Conservation (phyloP, 2,329 filamentous ascomycete genomes). For the Aspergillus ochraceoroseus region DNA sequence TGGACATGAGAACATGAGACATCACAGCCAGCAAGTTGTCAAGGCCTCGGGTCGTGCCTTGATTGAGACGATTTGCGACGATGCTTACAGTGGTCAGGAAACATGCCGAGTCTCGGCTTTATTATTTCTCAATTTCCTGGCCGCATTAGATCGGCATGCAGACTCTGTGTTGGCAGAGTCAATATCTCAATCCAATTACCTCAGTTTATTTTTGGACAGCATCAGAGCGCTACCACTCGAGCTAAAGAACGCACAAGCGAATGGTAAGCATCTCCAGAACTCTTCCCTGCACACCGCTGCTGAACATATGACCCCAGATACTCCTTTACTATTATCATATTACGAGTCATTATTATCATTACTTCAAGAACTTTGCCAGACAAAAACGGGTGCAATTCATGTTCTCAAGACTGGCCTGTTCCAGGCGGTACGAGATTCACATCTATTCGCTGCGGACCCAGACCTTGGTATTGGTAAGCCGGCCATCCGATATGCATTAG, state of each 20-base stretch:
- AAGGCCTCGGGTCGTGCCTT: constrained; percentile 76
- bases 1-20: constrained; percentile 45
- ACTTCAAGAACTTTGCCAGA: constrained; percentile 77
- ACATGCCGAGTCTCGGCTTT: constrained; percentile 80
- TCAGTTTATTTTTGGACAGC: constrained; percentile 83
- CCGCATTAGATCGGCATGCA: constrained; percentile 67
- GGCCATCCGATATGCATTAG: constrained; percentile 5
- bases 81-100: constrained; percentile 79
- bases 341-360: constrained; percentile 75
- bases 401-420: constrained; percentile 89
- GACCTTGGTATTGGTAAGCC: constrained; percentile 75
- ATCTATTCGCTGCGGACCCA: constrained; percentile 84
- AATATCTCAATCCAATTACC: constrained; percentile 81
- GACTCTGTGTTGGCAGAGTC: constrained; percentile 70
- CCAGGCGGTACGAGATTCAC: constrained; percentile 69
- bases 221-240: constrained; percentile 73
- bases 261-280: constrained; percentile 48
- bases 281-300: constrained; percentile 9
- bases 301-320: constrained; percentile 40
- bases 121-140: constrained; percentile 72
- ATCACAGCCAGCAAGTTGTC: constrained; percentile 61
- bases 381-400: constrained; percentile 73
- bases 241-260: constrained; percentile 54
- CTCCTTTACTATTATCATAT: constrained; percentile 53
- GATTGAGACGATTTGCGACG: constrained; percentile 83